Conservation (phyloP, 1,139 yeast species). For the Saccharomyces hybrid region DNA sequence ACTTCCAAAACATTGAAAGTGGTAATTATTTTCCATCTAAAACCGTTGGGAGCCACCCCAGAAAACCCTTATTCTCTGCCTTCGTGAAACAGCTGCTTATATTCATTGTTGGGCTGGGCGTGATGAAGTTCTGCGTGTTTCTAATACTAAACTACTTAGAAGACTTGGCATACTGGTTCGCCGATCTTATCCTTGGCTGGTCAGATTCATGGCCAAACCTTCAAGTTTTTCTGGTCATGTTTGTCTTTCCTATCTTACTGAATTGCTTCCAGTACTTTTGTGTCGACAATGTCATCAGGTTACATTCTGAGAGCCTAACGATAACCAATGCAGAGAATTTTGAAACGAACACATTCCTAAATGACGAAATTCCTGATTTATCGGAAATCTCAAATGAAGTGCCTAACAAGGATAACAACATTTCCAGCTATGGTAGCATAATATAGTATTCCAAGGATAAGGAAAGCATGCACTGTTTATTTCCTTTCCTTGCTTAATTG, state of each 20-base stretch:
- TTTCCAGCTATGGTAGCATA: background rate
- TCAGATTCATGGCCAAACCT: conserved; percentile 70
- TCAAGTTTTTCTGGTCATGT: conserved; percentile 81
- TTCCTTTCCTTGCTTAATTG: background rate
- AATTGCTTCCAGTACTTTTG: conserved; percentile 82
- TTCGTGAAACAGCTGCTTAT: conserved; percentile 68
- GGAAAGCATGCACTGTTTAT: background rate
- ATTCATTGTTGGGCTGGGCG: conserved; percentile 50
- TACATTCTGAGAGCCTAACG: conserved; percentile 32
- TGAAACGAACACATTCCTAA: conserved; percentile 13
- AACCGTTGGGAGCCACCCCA: conserved; percentile 1
- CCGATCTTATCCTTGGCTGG: conserved; percentile 63
- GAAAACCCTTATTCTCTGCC: conserved; percentile 37
- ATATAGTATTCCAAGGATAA: background rate
- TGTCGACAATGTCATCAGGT: conserved; percentile 79
- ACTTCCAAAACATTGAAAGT: conserved; percentile 59
- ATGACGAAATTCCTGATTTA: conserved; percentile 4
- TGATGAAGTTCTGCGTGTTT: conserved; percentile 51
- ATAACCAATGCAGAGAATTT: conserved; percentile 15
- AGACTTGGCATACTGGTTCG: conserved; percentile 39
- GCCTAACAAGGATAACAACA: background rate
- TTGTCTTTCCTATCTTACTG: conserved; percentile 70
- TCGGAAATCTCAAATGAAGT: background rate
- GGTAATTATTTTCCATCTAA: conserved; percentile 52
- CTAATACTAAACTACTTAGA: conserved; percentile 52